Conservation (phyloP, 176 grass and related monocot species). For the Triticum monococcum region DNA sequence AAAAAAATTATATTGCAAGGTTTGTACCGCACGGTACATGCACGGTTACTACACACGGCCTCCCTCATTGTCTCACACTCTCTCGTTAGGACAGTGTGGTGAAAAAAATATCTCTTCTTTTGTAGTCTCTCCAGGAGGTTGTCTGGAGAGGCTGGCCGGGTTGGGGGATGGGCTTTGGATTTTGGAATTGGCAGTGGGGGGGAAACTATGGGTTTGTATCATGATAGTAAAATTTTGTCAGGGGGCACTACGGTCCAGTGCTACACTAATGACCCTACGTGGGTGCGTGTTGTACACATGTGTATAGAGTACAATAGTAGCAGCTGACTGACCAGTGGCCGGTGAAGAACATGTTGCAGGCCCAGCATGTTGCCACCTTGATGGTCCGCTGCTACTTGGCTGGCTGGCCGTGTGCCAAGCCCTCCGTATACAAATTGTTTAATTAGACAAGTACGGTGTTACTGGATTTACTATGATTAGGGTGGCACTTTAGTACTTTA, state of each 20-base stretch:
- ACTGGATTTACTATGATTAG: not conserved
- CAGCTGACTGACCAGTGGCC: not conserved
- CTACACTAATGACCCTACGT: not conserved
- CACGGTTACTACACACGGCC: not conserved
- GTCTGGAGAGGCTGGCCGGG: constrained; percentile 22
- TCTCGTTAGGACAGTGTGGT: not conserved
- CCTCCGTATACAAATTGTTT: too few species aligned
- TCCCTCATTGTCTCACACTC: too few species aligned
- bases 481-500: not conserved
- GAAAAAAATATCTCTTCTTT: constrained; percentile 37
- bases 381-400: not conserved
- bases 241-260: not conserved
- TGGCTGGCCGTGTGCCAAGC: not conserved
- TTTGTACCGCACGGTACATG: not conserved
- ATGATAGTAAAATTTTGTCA: not conserved
- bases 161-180: constrained; percentile 14
- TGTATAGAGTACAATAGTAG: too few species aligned
- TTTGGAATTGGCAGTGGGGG: constrained; percentile 27
- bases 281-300: not conserved
- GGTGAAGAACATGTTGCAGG: not conserved
- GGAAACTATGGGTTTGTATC: not conserved
- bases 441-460: not conserved
- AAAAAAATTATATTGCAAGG: not conserved
- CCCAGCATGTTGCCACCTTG: not conserved
- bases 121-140: constrained; percentile 57